These are phyloP conservation scores for Cyclospora cayetanensis DNA, from an alignment of 169 alveolate species.

Conservation along the genomic window DNA sequence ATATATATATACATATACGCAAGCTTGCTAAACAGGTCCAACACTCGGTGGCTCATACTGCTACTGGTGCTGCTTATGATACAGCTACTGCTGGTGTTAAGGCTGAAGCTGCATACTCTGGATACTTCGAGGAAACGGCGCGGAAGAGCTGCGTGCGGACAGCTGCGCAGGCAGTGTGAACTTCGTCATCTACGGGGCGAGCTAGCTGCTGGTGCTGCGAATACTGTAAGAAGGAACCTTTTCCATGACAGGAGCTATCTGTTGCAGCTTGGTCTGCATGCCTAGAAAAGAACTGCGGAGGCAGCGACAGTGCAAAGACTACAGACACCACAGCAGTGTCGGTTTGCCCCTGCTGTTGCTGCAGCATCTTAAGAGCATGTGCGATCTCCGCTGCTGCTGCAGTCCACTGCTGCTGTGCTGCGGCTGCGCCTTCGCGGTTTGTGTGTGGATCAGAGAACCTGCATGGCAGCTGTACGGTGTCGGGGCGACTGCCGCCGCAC, in stretches of 20 bases:
- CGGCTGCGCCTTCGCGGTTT: not conserved
- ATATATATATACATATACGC: not conserved
- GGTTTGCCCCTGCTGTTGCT: not conserved
- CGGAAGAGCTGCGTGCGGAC: not conserved
- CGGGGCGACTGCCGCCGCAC: not conserved
- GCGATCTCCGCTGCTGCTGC: slow-evolving; percentile 38
- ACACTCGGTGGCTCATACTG: not conserved
- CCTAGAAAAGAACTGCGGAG: not conserved
- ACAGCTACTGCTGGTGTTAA: not conserved
- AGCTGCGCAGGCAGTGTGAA: slow-evolving; percentile 25
- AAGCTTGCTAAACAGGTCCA: not conserved
- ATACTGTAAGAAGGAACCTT: not conserved
- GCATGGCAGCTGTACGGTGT: not conserved
- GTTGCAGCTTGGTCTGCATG: not conserved
- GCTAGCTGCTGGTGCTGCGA: not conserved
- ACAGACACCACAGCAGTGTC: not conserved
- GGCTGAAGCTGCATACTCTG: slow-evolving; percentile 18
- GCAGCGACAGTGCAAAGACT: slow-evolving; percentile 39
- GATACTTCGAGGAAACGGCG: not conserved
- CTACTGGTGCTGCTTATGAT: slow-evolving; percentile 1
- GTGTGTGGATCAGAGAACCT: not conserved
- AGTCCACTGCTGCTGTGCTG: slow-evolving; percentile 42
- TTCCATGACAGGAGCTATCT: not conserved
- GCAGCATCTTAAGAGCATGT: slow-evolving; percentile 17
- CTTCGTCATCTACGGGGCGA: slow-evolving; percentile 18